Evolutionary conservation across 176 grass and related monocot species (phyloP), one percentile per base, ranked within the genome.

Genomic region (Saccharum officinarum): DNA sequence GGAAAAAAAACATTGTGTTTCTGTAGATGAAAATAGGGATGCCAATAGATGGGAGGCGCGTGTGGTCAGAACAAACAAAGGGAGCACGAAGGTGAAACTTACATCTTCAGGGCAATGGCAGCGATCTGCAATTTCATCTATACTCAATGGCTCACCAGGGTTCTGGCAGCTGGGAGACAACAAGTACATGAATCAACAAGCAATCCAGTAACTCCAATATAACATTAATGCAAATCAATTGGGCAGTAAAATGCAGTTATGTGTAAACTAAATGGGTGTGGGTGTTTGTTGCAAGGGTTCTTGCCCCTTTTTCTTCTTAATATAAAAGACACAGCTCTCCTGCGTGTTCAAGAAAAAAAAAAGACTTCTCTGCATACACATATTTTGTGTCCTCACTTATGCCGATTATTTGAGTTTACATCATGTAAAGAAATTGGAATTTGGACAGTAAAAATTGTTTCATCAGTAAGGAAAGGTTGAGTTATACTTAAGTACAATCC

Each of bases 61-160:
- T 25, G 11, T 67, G 25, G 61, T 47, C 62, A 67, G 33, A 67
- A 33, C 42, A 66, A 26, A 46, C 42, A 80, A 66, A 3, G 41
- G 17, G 25, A 25, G 57, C 57, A 54, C 20, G 61, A 44, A 83
- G 6, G 76, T 71, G 70, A 77, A 86, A 10, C 71, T 80, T 92
- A 99, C 97, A 87, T 99, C 74, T 82, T 92, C 94, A 22, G 88
- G 87, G 60, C 80, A 83, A 86, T 97, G 93, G 44, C 97, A 99
- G 15, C 94, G 92, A 67, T 99, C 94, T 16, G 97, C 92, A 40
- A 99, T 99, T 89, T 97, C 88, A 67, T 91, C 90, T 59, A 99
- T 45, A 3, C 92, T 91, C 90, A 99, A 91, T 40, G 94, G 88
- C 64, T 99, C 94, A 34, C 78, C 69, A 75, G 97, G 97, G 39